Evolutionary conservation across 441 rosid genomes (phyloP).

Genomic region (Dalechampia spathulata): DNA sequence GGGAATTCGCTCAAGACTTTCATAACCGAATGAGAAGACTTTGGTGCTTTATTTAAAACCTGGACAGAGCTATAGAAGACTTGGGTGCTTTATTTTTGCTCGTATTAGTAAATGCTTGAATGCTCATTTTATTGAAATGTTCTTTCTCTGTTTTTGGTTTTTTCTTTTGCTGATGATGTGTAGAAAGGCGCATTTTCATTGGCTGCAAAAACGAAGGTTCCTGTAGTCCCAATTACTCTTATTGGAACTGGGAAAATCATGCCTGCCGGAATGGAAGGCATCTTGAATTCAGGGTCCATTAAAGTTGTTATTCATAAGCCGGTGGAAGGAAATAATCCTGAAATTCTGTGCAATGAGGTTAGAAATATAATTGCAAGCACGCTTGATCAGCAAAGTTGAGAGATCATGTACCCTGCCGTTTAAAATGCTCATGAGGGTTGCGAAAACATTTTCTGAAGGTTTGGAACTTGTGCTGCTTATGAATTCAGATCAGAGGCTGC

Average conservation of each 20-base stretch:
- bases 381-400: slow-evolving; percentile 35
- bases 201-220: slow-evolving; percentile 77
- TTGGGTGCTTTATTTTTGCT: background rate
- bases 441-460: no score
- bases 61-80: no score
- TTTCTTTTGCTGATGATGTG: slow-evolving; percentile 13
- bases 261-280: slow-evolving; percentile 73
- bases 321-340: slow-evolving; percentile 56
- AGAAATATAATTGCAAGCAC: slow-evolving; percentile 48
- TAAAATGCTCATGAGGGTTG: no score
- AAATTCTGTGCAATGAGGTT: slow-evolving; percentile 52
- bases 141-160: background rate
- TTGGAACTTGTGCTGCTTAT: no score
- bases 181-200: slow-evolving; percentile 93
- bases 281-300: slow-evolving; percentile 54
- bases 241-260: slow-evolving; percentile 83
- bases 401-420: no score
- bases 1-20: background rate
- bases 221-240: slow-evolving; percentile 73
- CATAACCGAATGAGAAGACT: background rate
- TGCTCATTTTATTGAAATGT: background rate
- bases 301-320: slow-evolving; percentile 72
- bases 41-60: no score
- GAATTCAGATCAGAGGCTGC: no score
- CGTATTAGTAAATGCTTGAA: no score